phyloP scores from a whole-genome alignment of 2,329 filamentous ascomycete genomes.

The Colletotrichum theobromicola region DNA sequence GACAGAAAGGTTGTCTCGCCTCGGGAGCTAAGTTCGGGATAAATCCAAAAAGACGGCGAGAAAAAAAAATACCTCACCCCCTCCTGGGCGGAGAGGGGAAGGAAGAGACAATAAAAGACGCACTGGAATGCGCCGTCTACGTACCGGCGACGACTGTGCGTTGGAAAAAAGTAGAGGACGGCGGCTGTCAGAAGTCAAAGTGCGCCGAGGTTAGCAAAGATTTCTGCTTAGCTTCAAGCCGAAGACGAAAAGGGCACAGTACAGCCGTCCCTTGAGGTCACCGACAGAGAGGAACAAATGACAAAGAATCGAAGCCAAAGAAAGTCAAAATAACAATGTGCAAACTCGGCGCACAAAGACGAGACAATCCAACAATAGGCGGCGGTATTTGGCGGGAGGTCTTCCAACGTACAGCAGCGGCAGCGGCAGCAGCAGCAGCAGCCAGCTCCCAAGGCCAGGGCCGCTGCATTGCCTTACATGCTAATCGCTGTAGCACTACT shows the following conservation, averaged over 20 bases:
- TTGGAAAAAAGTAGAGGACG: not conserved
- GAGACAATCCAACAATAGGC: slow-evolving; percentile 4
- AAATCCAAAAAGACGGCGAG: not conserved
- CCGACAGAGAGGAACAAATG: not conserved
- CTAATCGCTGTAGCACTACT: slow-evolving; percentile 21
- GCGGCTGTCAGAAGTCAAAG: slow-evolving; percentile 22
- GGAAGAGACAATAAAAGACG: not conserved
- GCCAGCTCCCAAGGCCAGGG: not conserved
- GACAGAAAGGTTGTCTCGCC: slow-evolving; percentile 21
- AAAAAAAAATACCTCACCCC: not conserved
- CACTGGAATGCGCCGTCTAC: slow-evolving; percentile 3
- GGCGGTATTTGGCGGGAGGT: not conserved
- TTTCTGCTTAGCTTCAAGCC: not conserved
- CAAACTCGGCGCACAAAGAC: not conserved
- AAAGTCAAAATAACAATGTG: not conserved
- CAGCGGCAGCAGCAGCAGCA: not conserved
- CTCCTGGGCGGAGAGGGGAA: not conserved
- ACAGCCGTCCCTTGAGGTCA: not conserved
- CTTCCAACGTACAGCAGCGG: not conserved
- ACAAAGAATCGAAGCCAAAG: not conserved
- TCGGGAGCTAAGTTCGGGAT: slow-evolving; percentile 18
- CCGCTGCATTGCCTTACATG: slow-evolving; percentile 21
- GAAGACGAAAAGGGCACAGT: slow-evolving; percentile 5
- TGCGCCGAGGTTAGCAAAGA: slow-evolving; percentile 1
- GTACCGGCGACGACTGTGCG: slow-evolving; percentile 11